phyloP scores from a whole-genome alignment of 2,329 filamentous ascomycete species.

The Talaromyces albobiverticillius region DNA sequence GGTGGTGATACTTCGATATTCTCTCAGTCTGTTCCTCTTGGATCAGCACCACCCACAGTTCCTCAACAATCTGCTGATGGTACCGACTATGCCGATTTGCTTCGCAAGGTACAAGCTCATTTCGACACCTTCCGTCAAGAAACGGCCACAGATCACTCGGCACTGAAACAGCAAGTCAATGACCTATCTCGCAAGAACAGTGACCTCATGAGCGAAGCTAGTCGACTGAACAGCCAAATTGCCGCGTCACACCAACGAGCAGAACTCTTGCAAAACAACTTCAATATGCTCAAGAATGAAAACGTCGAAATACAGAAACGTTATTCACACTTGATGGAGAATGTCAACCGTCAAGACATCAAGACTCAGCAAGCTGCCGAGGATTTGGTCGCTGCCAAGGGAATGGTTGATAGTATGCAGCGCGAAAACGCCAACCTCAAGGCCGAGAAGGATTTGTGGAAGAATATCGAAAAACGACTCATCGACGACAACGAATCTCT shows the following conservation, averaged over 20 bases:
- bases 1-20: constrained; percentile 63
- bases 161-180: constrained; percentile 81
- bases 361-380: constrained; percentile 88
- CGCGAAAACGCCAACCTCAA: constrained; percentile 91
- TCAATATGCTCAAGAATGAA: constrained; percentile 76
- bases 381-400: constrained; percentile 82
- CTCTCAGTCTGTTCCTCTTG: constrained; percentile 66
- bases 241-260: constrained; percentile 78
- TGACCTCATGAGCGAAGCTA: constrained; percentile 75
- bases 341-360: constrained; percentile 83
- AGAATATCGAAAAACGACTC: constrained; percentile 84
- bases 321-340: constrained; percentile 71
- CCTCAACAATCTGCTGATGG: constrained; percentile 47
- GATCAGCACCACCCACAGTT: constrained; percentile 46
- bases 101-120: constrained; percentile 84
- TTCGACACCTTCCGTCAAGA: constrained; percentile 90
- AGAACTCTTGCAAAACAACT: constrained; percentile 87
- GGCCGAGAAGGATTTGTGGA: constrained; percentile 92
- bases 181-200: constrained; percentile 78
- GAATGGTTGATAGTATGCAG: constrained; percentile 78
- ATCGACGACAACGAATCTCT: constrained; percentile 84
- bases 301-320: constrained; percentile 85
- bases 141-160: constrained; percentile 73
- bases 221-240: constrained; percentile 75
- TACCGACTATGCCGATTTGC: constrained; percentile 71